Evolutionary conservation across 2,329 filamentous ascomycete species (phyloP).

Genomic region (Teratosphaeriaceae sp.): DNA sequence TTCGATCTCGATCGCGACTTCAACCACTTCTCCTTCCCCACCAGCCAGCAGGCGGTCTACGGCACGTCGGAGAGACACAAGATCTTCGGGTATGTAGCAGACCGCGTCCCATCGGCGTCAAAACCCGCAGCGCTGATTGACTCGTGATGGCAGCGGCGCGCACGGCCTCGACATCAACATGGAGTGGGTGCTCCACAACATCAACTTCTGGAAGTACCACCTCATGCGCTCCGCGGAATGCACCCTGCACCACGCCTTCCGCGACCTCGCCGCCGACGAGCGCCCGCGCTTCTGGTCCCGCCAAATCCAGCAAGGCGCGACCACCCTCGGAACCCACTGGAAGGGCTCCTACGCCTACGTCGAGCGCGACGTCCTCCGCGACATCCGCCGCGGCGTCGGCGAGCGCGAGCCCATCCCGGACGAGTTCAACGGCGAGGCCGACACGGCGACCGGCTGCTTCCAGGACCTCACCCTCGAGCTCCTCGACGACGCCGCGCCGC

Average conservation of each 20-base stretch:
- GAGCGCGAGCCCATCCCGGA: constrained; percentile 17
- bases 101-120: no score
- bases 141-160: constrained; percentile 27
- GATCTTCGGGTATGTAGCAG: constrained; percentile 30
- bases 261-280: constrained; percentile 30
- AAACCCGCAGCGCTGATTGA: no score
- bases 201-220: constrained; percentile 50
- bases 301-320: constrained; percentile 10
- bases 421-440: constrained; percentile 29
- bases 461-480: constrained; percentile 23
- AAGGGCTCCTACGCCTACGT: constrained; percentile 45
- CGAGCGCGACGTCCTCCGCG: constrained; percentile 22
- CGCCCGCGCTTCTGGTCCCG: constrained; percentile 32
- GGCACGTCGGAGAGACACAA: constrained; percentile 25
- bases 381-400: constrained; percentile 18
- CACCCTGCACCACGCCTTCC: constrained; percentile 32
- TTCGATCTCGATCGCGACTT: constrained; percentile 14
- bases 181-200: constrained; percentile 40
- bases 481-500: constrained; percentile 14
- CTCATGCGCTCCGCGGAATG: constrained; percentile 34
- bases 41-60: constrained; percentile 43
- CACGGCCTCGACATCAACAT: constrained; percentile 36
- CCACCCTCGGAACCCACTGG: constrained; percentile 38
- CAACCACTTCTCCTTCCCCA: constrained; percentile 31
- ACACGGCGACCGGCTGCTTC: constrained; percentile 17